phyloP scores from a whole-genome alignment of 1,139 yeast species.

The Casaregolazyma suthepensis region DNA sequence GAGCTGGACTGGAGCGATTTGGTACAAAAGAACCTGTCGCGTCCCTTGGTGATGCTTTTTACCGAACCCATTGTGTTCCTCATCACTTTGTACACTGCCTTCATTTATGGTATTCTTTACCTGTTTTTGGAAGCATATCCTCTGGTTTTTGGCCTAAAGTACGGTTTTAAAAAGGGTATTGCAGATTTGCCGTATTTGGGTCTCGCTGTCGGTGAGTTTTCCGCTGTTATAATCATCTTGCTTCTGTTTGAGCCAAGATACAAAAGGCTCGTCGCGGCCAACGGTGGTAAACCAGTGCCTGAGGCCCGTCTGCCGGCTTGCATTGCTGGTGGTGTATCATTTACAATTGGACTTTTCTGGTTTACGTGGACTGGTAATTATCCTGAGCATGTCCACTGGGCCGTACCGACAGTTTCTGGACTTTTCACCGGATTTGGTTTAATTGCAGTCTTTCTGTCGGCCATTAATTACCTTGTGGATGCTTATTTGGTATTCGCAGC shows the following conservation, averaged over 20 bases:
- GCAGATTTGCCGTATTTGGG: conserved; percentile 44
- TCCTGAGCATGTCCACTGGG: conserved; percentile 66
- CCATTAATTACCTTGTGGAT: conserved; percentile 76
- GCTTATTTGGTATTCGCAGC: conserved; percentile 76
- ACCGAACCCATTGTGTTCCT: conserved; percentile 69
- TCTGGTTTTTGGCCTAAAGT: conserved; percentile 49
- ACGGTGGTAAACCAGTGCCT: conserved; percentile 61
- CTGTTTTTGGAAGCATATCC: conserved; percentile 76
- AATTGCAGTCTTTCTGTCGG: conserved; percentile 68
- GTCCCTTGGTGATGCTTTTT: conserved; percentile 65
- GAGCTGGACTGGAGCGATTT: conserved; percentile 57
- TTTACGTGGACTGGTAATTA: conserved; percentile 80
- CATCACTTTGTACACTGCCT: conserved; percentile 70
- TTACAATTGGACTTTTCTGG: conserved; percentile 79
- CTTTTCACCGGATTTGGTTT: conserved; percentile 68
- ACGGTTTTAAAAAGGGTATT: conserved; percentile 52
- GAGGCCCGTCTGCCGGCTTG: conserved; percentile 74
- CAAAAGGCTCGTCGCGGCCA: conserved; percentile 37
- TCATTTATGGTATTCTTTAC: conserved; percentile 78
- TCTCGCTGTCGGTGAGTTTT: conserved; percentile 46
- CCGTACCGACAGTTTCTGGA: conserved; percentile 76
- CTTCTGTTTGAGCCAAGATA: conserved; percentile 35
- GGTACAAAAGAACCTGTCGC: conserved; percentile 57
- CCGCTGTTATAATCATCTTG: conserved; percentile 34
- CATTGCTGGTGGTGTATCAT: conserved; percentile 61